phyloP scores from a whole-genome alignment of 257 asterid genomes.

The Coffea canephora region DNA sequence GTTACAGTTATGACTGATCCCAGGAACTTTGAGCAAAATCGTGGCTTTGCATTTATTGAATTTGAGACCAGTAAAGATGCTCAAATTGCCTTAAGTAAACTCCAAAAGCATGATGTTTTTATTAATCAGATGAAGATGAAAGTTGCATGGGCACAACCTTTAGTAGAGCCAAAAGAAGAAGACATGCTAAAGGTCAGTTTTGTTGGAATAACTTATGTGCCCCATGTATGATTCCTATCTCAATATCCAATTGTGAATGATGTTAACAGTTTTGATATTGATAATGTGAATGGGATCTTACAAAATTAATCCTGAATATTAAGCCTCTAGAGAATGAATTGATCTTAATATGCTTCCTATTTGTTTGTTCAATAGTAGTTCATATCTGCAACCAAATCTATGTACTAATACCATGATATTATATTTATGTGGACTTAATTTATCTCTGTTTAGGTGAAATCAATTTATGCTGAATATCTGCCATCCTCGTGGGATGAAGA shows the following conservation, averaged over 20 bases:
- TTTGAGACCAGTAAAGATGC: slow-evolving; percentile 65
- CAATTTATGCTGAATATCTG: slow-evolving; percentile 62
- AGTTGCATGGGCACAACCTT: slow-evolving; percentile 79
- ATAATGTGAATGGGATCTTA: neutral
- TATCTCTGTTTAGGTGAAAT: slow-evolving; percentile 46
- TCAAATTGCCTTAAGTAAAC: slow-evolving; percentile 56
- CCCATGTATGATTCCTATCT: neutral
- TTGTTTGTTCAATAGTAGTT: neutral
- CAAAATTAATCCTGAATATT: neutral
- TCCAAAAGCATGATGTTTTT: slow-evolving; percentile 52
- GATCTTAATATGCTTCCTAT: neutral
- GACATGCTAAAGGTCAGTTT: slow-evolving; percentile 60
- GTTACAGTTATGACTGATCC: slow-evolving; percentile 58
- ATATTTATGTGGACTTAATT: slow-evolving; percentile 13
- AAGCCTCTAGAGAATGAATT: neutral
- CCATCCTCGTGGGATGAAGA: slow-evolving; percentile 67
- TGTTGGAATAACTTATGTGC: slow-evolving; percentile 15
- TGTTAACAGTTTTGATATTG: neutral
- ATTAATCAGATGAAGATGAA: slow-evolving; percentile 41
- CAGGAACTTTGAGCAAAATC: slow-evolving; percentile 45
- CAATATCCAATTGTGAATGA: neutral
- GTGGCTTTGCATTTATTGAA: slow-evolving; percentile 78
- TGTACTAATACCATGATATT: neutral
- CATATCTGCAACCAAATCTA: neutral
- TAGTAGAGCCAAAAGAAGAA: slow-evolving; percentile 57